These are phyloP conservation scores for Penicillium decumbens DNA, from an alignment of 2,329 filamentous ascomycete genomes.

Conservation along the genomic window DNA sequence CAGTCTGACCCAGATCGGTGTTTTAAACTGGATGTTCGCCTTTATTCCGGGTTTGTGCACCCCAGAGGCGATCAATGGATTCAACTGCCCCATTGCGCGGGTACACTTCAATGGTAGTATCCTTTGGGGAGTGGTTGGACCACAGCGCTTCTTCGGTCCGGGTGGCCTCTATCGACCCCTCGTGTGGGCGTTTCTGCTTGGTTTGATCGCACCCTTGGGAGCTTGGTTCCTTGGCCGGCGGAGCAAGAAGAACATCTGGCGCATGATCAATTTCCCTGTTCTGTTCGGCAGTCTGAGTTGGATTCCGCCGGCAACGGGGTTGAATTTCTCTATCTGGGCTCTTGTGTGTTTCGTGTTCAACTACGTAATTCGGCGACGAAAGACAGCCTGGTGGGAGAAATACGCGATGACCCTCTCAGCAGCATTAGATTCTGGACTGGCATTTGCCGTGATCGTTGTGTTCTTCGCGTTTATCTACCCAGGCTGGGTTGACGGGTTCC, in stretches of 20 bases:
- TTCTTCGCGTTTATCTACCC: constrained; percentile 87
- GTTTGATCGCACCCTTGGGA: constrained; percentile 67
- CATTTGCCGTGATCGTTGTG: constrained; percentile 75
- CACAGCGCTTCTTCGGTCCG: constrained; percentile 73
- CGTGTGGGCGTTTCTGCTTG: constrained; percentile 76
- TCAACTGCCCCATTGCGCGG: constrained; percentile 79
- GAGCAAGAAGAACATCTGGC: constrained; percentile 57
- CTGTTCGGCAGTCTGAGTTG: constrained; percentile 77
- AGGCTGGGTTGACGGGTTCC: constrained; percentile 66
- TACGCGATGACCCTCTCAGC: constrained; percentile 87
- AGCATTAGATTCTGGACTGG: constrained; percentile 75
- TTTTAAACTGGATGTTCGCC: constrained; percentile 85
- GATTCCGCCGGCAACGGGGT: constrained; percentile 78
- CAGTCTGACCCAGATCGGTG: constrained; percentile 73
- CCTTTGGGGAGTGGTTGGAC: constrained; percentile 83
- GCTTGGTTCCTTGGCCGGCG: constrained; percentile 66
- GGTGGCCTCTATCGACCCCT: constrained; percentile 69
- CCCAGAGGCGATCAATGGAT: constrained; percentile 73
- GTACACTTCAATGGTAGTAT: constrained; percentile 90
- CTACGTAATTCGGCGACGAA: constrained; percentile 64
- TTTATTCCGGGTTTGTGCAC: constrained; percentile 76
- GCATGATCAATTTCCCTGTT: constrained; percentile 76
- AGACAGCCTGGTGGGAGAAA: constrained; percentile 80
- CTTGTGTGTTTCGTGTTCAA: constrained; percentile 83
- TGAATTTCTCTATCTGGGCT: constrained; percentile 86